phyloP scores from a whole-genome alignment of 495 filamentous ascomycete species.

The Eremomyces bilateralis region DNA sequence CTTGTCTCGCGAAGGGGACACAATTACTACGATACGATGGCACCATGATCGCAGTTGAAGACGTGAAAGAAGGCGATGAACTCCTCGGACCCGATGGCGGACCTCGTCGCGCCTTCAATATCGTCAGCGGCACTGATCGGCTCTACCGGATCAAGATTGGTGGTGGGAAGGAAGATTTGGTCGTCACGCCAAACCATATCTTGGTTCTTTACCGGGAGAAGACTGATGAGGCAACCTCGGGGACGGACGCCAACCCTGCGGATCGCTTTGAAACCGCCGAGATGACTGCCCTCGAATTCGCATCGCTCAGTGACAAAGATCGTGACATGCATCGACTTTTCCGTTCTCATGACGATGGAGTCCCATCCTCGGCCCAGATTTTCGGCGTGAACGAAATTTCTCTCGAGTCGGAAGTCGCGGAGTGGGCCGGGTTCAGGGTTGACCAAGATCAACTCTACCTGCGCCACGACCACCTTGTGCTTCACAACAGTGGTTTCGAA shows the following conservation, averaged over 20 bases:
- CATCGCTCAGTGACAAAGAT: too few species aligned
- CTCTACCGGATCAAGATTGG: constrained; percentile 26
- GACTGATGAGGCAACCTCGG: too few species aligned
- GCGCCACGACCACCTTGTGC: constrained; percentile 24
- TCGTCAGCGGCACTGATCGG: constrained; percentile 22
- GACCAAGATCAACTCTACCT: constrained; percentile 29
- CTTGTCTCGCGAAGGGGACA: constrained; percentile 26
- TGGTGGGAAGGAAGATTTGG: constrained; percentile 25
- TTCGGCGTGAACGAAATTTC: constrained; percentile 21
- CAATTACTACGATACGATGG: constrained; percentile 21
- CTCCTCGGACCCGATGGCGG: constrained; percentile 26
- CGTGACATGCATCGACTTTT: too few species aligned
- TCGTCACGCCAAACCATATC: constrained; percentile 28
- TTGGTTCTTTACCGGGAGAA: constrained; percentile 23
- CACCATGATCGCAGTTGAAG: constrained; percentile 23
- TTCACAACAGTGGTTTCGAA: constrained; percentile 34
- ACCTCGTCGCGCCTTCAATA: constrained; percentile 26
- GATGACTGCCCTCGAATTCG: too few species aligned
- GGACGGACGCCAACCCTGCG: too few species aligned
- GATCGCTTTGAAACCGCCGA: constrained; percentile 18
- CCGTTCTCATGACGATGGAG: too few species aligned
- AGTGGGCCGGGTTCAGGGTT: constrained; percentile 26
- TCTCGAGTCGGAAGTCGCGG: constrained; percentile 19
- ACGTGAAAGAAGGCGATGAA: constrained; percentile 26
- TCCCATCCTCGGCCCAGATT: constrained; percentile 13